phyloP scores from a whole-genome alignment of 1,284 basidiomycete genomes.

The Exobasidium rhododendri region DNA sequence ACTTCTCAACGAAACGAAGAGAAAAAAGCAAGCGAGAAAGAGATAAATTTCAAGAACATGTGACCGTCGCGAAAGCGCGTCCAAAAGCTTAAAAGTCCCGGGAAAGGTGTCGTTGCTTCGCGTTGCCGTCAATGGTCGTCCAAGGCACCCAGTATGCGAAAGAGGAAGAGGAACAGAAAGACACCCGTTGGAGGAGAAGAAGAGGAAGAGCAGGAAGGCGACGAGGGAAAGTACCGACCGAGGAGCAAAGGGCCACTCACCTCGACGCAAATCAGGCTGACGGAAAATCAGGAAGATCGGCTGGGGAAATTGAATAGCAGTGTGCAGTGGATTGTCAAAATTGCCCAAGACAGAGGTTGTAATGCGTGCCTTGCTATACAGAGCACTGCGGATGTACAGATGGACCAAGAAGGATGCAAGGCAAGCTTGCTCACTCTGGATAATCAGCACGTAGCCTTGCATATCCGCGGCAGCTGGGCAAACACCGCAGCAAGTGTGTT shows the following conservation, averaged over 20 bases:
- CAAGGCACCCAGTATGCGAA: neutral
- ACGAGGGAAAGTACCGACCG: neutral
- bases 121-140: no score
- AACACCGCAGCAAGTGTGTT: neutral
- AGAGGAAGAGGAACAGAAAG: neutral
- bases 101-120: no score
- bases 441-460: neutral
- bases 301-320: neutral
- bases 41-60: neutral
- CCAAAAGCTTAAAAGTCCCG: no score
- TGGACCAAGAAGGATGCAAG: neutral
- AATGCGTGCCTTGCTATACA: neutral
- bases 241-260: neutral
- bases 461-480: neutral
- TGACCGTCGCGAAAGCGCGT: no score
- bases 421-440: neutral
- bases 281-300: neutral
- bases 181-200: neutral
- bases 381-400: neutral
- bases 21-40: neutral
- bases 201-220: neutral
- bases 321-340: neutral
- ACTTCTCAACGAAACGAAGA: no score
- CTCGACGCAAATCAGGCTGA: constrained; percentile 6
- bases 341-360: neutral